Evolutionary conservation across 805 yeast species (phyloP), one percentile per base, ranked within the genome.

Genomic region (Jamesozyma spencerorum): DNA sequence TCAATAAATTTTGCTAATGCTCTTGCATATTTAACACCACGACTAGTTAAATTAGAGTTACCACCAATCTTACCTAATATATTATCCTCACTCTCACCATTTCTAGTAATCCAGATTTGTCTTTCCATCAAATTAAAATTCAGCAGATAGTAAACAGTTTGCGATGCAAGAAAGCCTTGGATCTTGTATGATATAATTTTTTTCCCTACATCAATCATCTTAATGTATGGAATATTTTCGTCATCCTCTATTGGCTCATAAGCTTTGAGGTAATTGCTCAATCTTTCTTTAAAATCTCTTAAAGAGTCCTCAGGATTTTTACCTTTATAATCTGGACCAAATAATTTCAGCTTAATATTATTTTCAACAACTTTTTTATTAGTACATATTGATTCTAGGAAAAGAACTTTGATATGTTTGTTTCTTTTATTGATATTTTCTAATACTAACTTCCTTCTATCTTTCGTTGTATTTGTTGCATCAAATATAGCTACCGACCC

Each of bases 121-220:
- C 97, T 72, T 57, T 85, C 92, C 43, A 81, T 74, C 33, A 90
- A 69, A 57, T 92, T 90, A 73, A 90, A 90, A 53, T 86, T 86
- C 47, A 90, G 69, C 47, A 90, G 66, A 66, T 86, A 92, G 57
- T 86, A 90, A 29, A 88, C 85, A 1, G 95, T 84, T 56, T 92
- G 97, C 2, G 95, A 87, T 0, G 96, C 90, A 39, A 90, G 66
- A 54, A 86, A 92, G 4, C 84, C 84, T 53, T 85, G 85, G 42
- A 90, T 84, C 55, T 88, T 86, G 59, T 81, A 88, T 27, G 95
- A 85, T 39, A 90, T 94, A 31, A 90, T 86, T 60, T 90, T 92
- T 53, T 85, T 79, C 6, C 98, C 97, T 10, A 88, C 97, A 60
- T 90, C 90, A 42, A 90, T 86, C 94, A 90, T 87, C 61, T 90